These are phyloP conservation scores for Anthracocystis walkeri DNA, from an alignment of 1,284 basidiomycete genomes.

Conservation along the genomic window DNA sequence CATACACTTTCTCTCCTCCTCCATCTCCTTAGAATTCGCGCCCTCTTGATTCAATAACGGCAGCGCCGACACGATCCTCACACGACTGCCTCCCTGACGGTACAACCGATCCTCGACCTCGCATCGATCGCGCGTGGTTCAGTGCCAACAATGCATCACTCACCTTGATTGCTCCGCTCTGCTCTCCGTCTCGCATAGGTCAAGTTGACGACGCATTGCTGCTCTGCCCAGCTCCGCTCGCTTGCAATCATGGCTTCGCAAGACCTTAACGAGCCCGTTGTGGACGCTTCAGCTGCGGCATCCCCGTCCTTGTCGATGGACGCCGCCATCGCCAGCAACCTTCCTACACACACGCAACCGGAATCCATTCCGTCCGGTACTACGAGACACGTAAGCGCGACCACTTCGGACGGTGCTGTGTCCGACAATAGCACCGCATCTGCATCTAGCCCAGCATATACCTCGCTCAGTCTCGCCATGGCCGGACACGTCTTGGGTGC, in stretches of 20 bases:
- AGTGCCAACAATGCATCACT: conserved; percentile 18
- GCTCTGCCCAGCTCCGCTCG: not conserved
- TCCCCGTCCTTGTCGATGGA: not conserved
- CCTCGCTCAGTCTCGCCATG: conserved; percentile 35
- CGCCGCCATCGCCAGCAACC: not conserved
- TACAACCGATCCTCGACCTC: not conserved
- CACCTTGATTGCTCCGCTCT: conserved; percentile 4
- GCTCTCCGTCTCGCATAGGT: conserved; percentile 4
- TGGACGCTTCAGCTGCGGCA: not conserved
- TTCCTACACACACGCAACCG: not conserved
- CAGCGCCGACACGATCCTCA: not conserved
- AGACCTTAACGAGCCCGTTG: not conserved
- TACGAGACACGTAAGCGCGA: too few species aligned
- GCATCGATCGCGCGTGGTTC: conserved; percentile 1
- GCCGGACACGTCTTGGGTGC: conserved; percentile 32
- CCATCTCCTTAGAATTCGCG: not conserved
- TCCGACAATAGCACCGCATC: conserved; percentile 9
- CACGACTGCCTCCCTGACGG: not conserved
- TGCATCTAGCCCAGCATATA: conserved; percentile 15
- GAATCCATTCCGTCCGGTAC: not conserved
- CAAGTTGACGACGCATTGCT: too few species aligned
- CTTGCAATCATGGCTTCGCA: conserved; percentile 19
- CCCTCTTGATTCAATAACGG: not conserved
- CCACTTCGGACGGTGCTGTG: not conserved
- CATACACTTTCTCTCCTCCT: not conserved